Conservation (phyloP, 805 yeast genomes). For the Wickerhamomyces sydowiorum region DNA sequence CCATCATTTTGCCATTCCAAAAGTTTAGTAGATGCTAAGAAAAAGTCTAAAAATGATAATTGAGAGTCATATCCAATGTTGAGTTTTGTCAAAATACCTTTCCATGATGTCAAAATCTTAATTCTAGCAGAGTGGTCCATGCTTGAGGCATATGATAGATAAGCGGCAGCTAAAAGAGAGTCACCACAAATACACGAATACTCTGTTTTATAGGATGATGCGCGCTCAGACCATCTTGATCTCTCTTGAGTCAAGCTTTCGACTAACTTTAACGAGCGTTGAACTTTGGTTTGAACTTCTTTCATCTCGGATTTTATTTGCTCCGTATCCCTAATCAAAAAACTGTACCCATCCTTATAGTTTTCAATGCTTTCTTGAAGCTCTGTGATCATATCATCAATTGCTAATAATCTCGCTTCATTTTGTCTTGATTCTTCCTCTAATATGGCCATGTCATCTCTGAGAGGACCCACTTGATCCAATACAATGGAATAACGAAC, state of each 20-base stretch:
- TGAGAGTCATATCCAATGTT: conserved; percentile 35
- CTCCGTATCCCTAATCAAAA: conserved; percentile 74
- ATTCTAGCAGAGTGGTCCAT: conserved; percentile 44
- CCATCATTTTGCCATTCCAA: conserved; percentile 49
- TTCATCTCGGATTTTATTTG: conserved; percentile 65
- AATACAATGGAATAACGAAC: conserved; percentile 68
- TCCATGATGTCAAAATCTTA: conserved; percentile 31
- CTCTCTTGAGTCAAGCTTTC: conserved; percentile 63
- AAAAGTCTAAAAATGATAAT: conserved; percentile 28
- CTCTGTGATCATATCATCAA: conserved; percentile 76
- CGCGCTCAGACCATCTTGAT: conserved; percentile 64
- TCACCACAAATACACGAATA: conserved; percentile 55
- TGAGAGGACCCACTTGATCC: conserved; percentile 67
- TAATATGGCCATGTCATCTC: conserved; percentile 53
- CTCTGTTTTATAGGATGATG: conserved; percentile 42
- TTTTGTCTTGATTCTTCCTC: conserved; percentile 60
- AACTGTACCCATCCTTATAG: conserved; percentile 65
- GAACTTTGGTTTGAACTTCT: conserved; percentile 52
- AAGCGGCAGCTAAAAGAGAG: conserved; percentile 57
- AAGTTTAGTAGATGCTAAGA: conserved; percentile 35
- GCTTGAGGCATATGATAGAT: conserved; percentile 53
- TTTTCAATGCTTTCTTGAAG: conserved; percentile 60
- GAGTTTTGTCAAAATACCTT: conserved; percentile 25
- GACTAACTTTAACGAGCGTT: conserved; percentile 55
- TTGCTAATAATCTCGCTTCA: conserved; percentile 64